A percentile compares a stretch with the other conserved stretches of the same genome.
phyloP scores from a whole-genome alignment of 108 stramenopile genomes.

The Epithemia pelagica region DNA sequence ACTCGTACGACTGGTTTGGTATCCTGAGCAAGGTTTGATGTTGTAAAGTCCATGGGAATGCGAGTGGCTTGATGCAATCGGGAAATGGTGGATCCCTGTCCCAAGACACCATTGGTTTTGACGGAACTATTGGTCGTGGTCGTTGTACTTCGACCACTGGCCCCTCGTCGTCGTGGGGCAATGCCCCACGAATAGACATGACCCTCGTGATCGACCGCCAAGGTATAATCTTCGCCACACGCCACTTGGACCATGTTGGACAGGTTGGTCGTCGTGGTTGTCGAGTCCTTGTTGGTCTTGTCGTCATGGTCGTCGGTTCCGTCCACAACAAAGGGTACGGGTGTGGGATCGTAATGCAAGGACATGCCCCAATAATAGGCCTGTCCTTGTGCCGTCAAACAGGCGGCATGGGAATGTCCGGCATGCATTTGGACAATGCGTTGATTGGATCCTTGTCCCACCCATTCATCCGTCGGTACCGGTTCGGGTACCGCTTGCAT shows the following conservation, averaged over 20 bases:
- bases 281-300: background rate
- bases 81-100: conserved; percentile 42
- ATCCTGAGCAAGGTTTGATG: too few relatives aligned
- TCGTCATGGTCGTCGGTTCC: background rate
- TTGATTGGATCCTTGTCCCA: conserved; percentile 18
- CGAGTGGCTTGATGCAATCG: conserved; percentile 50
- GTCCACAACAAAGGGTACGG: conserved; percentile 16
- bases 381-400: conserved; percentile 75
- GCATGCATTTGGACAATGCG: conserved; percentile 70
- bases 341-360: conserved; percentile 63
- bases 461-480: conserved; percentile 60
- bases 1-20: conserved; percentile 37
- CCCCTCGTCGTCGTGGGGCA: background rate
- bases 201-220: conserved; percentile 63
- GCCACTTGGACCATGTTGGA: conserved; percentile 64
- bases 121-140: conserved; percentile 28
- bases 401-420: conserved; percentile 79
- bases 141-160: background rate
- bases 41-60: too few relatives aligned
- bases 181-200: conserved; percentile 29
- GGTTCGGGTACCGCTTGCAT: conserved; percentile 73
- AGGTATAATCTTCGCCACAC: conserved; percentile 70
- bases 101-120: conserved; percentile 73
- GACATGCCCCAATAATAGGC: conserved; percentile 89
- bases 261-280: conserved; percentile 16